A percentile compares a stretch with the other conserved stretches of the same genome.
phyloP scores from a whole-genome alignment of 1,284 basidiomycete species.

The Sporisorium iseilematis-ciliati region DNA sequence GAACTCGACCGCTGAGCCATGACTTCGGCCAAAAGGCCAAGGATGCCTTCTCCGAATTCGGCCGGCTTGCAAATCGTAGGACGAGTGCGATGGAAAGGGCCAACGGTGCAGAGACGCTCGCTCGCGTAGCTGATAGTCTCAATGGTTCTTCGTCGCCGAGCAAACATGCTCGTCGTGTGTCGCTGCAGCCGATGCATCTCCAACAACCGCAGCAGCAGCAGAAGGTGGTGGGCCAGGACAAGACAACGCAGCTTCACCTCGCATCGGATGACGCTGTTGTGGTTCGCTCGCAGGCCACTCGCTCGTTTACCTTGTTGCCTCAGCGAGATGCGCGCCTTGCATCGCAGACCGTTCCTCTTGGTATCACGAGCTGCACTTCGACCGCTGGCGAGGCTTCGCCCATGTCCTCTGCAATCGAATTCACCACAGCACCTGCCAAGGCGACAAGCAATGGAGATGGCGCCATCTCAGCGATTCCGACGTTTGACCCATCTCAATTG shows the following conservation, averaged over 20 bases:
- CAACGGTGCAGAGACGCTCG: constrained; percentile 35
- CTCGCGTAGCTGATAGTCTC: constrained; percentile 40
- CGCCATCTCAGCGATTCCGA: not conserved
- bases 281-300: constrained; percentile 6
- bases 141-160: constrained; percentile 7
- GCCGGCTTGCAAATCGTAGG: constrained; percentile 26
- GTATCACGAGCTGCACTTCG: constrained; percentile 19
- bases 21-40: constrained; percentile 37
- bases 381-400: constrained; percentile 8
- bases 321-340: constrained; percentile 17
- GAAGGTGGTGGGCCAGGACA: not conserved
- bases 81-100: constrained; percentile 30
- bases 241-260: constrained; percentile 8
- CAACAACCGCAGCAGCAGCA: not conserved
- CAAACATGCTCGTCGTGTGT: constrained; percentile 4
- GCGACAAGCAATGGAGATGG: not conserved
- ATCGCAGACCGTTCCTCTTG: constrained; percentile 22
- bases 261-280: constrained; percentile 19
- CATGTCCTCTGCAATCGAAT: constrained; percentile 16
- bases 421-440: constrained; percentile 16
- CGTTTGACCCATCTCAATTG: constrained; percentile 34
- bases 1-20: constrained; percentile 28
- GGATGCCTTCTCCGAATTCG: constrained; percentile 44
- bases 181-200: constrained; percentile 13
- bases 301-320: constrained; percentile 26